Evolutionary conservation across 345 rosid species (phyloP).

Genomic region (Rhodamnia rubescens): DNA sequence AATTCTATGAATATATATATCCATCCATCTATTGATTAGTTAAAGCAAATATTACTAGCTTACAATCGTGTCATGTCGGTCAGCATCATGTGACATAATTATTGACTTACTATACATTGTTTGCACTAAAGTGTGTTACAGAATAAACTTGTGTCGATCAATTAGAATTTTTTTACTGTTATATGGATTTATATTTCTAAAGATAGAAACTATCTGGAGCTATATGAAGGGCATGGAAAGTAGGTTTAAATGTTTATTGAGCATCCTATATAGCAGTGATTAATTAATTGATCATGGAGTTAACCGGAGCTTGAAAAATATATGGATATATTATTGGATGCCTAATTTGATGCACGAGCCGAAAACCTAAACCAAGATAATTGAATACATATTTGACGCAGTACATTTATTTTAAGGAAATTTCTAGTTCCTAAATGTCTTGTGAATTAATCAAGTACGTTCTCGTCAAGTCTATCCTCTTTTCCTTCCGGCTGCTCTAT

Average conservation of each 20-base stretch:
- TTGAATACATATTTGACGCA: neutral
- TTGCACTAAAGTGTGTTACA: neutral
- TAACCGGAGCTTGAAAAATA: neutral
- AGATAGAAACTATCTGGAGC: neutral
- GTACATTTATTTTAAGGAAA: neutral
- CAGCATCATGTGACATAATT: neutral
- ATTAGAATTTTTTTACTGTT: neutral
- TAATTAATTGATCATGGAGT: neutral
- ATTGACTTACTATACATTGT: neutral
- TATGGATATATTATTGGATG: neutral
- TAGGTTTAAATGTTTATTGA: no score
- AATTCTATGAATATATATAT: neutral
- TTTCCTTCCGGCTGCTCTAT: neutral
- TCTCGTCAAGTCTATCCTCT: neutral
- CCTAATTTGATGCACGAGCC: neutral
- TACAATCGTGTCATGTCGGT: neutral
- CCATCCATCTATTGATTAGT: neutral
- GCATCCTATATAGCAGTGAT: no score
- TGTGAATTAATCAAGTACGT: neutral
- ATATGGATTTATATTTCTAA: neutral
- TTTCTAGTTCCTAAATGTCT: neutral
- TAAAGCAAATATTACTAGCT: neutral
- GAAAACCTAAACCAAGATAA: neutral
- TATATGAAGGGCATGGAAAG: neutral
- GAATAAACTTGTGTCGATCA: neutral